Evolutionary conservation across 1,139 yeast species (phyloP).

Genomic region (Taphrina pruni): DNA sequence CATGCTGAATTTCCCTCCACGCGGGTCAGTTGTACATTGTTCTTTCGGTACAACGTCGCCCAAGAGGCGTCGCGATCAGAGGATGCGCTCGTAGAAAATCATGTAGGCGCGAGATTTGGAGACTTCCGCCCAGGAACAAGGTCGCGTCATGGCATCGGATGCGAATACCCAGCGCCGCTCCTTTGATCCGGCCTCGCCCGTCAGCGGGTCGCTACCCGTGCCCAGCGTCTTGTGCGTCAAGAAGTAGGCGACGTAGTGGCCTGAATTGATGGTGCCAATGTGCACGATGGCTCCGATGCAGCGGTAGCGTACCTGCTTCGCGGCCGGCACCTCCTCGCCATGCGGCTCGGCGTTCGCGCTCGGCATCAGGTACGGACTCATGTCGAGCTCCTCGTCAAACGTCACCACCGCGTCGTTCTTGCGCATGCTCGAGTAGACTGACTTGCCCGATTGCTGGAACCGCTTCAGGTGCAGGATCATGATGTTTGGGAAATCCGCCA

Average conservation of each 20-base stretch:
- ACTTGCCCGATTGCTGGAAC: slow-evolving; percentile 41
- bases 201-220: slow-evolving; percentile 14
- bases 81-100: slow-evolving; percentile 40
- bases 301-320: slow-evolving; percentile 23
- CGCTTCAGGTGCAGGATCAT: slow-evolving; percentile 44
- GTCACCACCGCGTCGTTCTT: slow-evolving; percentile 43
- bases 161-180: slow-evolving; percentile 44
- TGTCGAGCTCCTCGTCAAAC: slow-evolving; percentile 41
- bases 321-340: not conserved
- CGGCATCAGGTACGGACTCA: slow-evolving; percentile 42
- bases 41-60: not conserved
- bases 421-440: slow-evolving; percentile 37
- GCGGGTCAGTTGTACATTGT: too few species aligned
- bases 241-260: slow-evolving; percentile 43
- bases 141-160: slow-evolving; percentile 40
- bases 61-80: not conserved
- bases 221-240: slow-evolving; percentile 39
- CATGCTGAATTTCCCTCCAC: too few species aligned
- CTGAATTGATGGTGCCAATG: slow-evolving; percentile 42
- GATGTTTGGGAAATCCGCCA: slow-evolving; percentile 42
- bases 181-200: slow-evolving; percentile 31
- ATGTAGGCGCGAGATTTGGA: slow-evolving; percentile 41
- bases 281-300: slow-evolving; percentile 44
- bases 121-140: slow-evolving; percentile 43
- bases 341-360: slow-evolving; percentile 10